Conservation (phyloP, 371 early-diverging fungal species). For the Haplosporangium sp. region DNA sequence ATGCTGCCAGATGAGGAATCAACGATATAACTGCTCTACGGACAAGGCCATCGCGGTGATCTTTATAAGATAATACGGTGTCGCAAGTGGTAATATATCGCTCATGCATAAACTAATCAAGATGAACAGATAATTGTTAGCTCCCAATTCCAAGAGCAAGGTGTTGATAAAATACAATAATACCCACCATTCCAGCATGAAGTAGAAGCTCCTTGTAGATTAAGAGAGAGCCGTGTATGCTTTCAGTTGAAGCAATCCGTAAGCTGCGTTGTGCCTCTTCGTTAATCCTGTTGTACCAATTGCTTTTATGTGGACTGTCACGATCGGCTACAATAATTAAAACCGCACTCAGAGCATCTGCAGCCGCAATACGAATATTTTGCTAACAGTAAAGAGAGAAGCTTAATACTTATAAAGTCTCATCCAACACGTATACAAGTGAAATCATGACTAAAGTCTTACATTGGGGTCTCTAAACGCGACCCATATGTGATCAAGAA, state of each 20-base stretch:
- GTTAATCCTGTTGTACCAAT: conserved; percentile 85
- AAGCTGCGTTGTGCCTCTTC: conserved; percentile 89
- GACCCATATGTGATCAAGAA: conserved; percentile 90
- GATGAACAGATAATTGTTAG: neutral
- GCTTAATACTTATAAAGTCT: neutral
- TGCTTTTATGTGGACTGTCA: conserved; percentile 75
- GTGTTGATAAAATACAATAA: no score
- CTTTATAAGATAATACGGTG: conserved; percentile 81
- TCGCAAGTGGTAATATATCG: conserved; percentile 85
- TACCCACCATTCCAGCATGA: conserved; percentile 84
- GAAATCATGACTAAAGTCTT: neutral
- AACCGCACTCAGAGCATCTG: conserved; percentile 88
- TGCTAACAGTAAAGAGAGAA: conserved; percentile 44
- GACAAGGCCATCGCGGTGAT: conserved; percentile 86
- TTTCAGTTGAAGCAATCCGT: conserved; percentile 78
- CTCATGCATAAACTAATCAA: conserved; percentile 83
- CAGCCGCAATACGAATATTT: conserved; percentile 88
- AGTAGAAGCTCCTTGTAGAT: conserved; percentile 84
- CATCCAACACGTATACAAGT: neutral
- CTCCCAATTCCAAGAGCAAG: neutral
- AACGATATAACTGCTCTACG: conserved; percentile 86
- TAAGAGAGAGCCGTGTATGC: conserved; percentile 92
- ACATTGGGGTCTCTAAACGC: conserved; percentile 88
- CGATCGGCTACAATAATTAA: conserved; percentile 85
- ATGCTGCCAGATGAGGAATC: conserved; percentile 87